Evolutionary conservation across 768 basidiomycete species (phyloP), one percentile per base, ranked within the genome.

Genomic region (Suillus tomentosus): DNA sequence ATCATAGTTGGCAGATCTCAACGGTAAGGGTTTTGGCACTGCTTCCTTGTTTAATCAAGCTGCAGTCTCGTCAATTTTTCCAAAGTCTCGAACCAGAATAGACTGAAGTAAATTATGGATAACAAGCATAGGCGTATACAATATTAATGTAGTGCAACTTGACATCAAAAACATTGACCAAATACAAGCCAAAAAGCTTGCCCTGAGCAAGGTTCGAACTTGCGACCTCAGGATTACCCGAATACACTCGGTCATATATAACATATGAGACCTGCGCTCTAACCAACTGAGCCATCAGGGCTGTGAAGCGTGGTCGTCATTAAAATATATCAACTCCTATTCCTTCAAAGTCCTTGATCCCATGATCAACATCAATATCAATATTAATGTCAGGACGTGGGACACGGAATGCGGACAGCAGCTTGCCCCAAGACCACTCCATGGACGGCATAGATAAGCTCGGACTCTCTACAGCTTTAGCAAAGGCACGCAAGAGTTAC

Each of bases 201-300:
- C 82, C 77, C 82, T 77, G 78, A 81, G 80, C 79, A 81, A 83
- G 83, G 79, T 73, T 84, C 83, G 83, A 84, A 84, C 84, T 83
- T 81, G 80, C 81, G 84, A 83, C 82, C 81, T 84, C 81, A 80
- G 81, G 84, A 84, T 84, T 82, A 45, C 78, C 69, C 67, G 69
- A 65, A 0, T 11, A 0, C 2, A 24, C 19, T 71, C 66, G 68
- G 68, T 79, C 79, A 77, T 68, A 79, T 73, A 58, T 31, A 10
- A 34, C 15, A 69, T 82, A 82, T 81, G 80, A 82, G 80, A 82
- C 81, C 81, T 80, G 81, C 80, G 81, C 80, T 81, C 80, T 81
- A 82, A 72, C 80, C 80, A 81, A 80, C 80, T 81, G 80, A 81
- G 80, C 81, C 81, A 81, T 77, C 72, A 71, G 66, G 69, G 73